Conservation (phyloP, 345 rosid genomes). For the Aegle marmelos region DNA sequence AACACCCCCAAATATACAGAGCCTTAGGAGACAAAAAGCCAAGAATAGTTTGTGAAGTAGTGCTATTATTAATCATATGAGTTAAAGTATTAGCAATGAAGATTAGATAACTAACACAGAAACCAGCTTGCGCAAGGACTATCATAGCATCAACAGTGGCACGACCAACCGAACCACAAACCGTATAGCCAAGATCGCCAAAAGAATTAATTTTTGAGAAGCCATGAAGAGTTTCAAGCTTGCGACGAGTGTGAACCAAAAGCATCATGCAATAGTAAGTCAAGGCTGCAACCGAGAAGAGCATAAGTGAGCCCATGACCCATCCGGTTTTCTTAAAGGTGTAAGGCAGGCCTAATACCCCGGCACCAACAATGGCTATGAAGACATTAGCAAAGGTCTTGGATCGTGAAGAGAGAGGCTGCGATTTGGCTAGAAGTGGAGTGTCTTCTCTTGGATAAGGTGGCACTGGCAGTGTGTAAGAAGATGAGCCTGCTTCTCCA, state of each 20-base stretch:
- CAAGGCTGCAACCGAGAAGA: constrained; percentile 53
- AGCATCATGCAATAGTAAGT: constrained; percentile 76
- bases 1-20: constrained; percentile 57
- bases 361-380: constrained; percentile 75
- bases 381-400: constrained; percentile 73
- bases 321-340: constrained; percentile 76
- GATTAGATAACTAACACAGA: constrained; percentile 65
- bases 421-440: constrained; percentile 28
- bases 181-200: constrained; percentile 61
- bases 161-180: constrained; percentile 55
- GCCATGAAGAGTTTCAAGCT: constrained; percentile 47
- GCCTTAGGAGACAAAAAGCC: constrained; percentile 53
- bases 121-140: constrained; percentile 68
- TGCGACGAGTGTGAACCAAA: constrained; percentile 60
- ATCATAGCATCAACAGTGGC: constrained; percentile 57
- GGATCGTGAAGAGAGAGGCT: constrained; percentile 45
- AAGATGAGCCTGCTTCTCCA: constrained; percentile 38
- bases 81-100: constrained; percentile 61
- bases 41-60: constrained; percentile 19
- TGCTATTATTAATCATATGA: constrained; percentile 31
- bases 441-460: constrained; percentile 40
- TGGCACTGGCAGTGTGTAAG: constrained; percentile 27
- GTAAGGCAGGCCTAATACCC: constrained; percentile 73
- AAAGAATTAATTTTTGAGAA: constrained; percentile 58
- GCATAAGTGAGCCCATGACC: constrained; percentile 57